Evolutionary conservation across 2,329 filamentous ascomycete genomes (phyloP).

Genomic region (Pseudogymnoascus sp.): DNA sequence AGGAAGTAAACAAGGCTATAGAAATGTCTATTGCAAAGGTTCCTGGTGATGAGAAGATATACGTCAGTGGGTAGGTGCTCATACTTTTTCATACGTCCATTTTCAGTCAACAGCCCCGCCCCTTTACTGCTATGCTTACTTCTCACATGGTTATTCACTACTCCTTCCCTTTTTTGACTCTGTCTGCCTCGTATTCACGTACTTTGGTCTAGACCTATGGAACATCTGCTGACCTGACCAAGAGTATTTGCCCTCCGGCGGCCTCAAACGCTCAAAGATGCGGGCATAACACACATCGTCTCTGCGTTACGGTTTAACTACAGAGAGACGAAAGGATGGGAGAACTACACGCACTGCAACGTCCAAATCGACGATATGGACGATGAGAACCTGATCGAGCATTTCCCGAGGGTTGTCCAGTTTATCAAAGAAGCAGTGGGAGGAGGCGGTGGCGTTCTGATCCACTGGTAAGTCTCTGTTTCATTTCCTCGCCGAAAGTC

Average conservation of each 20-base stretch:
- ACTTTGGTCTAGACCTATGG: not conserved
- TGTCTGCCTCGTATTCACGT: not conserved
- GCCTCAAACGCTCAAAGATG: constrained; percentile 57
- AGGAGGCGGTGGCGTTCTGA: constrained; percentile 50
- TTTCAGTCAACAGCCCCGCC: not conserved
- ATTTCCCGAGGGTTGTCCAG: constrained; percentile 67
- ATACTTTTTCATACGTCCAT: constrained; percentile 11
- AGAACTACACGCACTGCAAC: constrained; percentile 60
- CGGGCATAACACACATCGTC: constrained; percentile 82
- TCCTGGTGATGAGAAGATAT: constrained; percentile 61
- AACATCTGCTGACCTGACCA: constrained; percentile 12
- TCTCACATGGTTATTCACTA: not conserved
- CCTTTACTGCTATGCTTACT: not conserved
- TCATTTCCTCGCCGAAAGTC: not conserved
- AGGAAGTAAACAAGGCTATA: not conserved
- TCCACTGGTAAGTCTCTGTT: constrained; percentile 55
- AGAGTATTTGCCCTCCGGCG: constrained; percentile 75
- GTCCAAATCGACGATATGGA: constrained; percentile 88
- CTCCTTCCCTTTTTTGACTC: not conserved
- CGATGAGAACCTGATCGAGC: constrained; percentile 74
- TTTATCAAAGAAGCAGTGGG: constrained; percentile 76
- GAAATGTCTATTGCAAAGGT: constrained; percentile 57
- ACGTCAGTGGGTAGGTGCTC: constrained; percentile 63
- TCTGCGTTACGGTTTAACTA: constrained; percentile 63
- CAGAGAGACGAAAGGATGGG: constrained; percentile 42